Conservation (phyloP, 2,329 filamentous ascomycete species). For the Colletotrichum cereale region DNA sequence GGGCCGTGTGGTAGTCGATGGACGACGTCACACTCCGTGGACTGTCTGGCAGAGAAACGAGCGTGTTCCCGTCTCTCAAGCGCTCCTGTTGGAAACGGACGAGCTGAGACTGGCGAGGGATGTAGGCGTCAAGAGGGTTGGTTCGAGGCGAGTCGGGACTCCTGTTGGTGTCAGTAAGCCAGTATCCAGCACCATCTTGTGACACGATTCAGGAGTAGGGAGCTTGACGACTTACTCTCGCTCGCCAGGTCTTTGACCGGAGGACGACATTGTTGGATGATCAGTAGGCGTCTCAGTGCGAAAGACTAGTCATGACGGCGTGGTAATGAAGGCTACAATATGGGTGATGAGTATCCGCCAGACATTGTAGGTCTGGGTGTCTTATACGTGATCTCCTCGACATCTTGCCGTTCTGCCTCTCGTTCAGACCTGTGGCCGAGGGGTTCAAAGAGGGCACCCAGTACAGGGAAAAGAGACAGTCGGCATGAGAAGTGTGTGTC, state of each 20-base stretch:
- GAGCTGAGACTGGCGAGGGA: constrained; percentile 21
- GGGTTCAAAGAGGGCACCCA: not conserved
- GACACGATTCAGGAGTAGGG: not conserved
- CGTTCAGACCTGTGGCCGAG: not conserved
- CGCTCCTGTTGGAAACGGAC: constrained; percentile 12
- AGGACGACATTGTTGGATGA: not conserved
- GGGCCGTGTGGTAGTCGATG: constrained; percentile 21
- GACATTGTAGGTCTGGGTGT: not conserved
- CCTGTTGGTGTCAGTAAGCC: not conserved
- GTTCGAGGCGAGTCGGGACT: not conserved
- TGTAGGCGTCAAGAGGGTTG: constrained; percentile 4
- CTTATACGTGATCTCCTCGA: constrained; percentile 3
- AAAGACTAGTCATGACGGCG: not conserved
- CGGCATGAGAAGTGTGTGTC: not conserved
- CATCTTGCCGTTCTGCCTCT: not conserved
- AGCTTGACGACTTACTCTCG: not conserved
- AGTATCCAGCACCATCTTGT: not conserved
- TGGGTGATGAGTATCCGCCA: not conserved
- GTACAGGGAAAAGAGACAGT: not conserved
- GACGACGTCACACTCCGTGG: constrained; percentile 11
- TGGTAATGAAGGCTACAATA: not conserved
- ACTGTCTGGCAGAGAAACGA: not conserved
- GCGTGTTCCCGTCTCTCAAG: constrained; percentile 14
- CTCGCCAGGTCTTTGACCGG: not conserved
- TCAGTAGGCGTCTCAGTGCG: not conserved